These are phyloP conservation scores for Trypanosoma mega DNA, from an alignment of 208 protist species.

Conservation along the genomic window DNA sequence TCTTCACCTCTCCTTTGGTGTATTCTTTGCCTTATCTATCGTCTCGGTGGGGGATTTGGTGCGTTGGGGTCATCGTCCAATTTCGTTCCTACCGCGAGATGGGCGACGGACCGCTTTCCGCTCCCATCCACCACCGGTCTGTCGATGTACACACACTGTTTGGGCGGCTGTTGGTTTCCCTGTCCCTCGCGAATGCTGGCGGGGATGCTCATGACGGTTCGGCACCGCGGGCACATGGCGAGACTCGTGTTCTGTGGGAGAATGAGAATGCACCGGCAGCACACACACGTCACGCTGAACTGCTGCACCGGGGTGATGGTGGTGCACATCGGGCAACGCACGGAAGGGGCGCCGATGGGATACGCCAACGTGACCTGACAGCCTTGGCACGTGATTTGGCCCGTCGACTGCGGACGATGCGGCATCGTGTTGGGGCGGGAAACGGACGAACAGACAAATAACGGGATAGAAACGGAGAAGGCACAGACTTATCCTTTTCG, in stretches of 20 bases:
- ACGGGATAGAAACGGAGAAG: not conserved
- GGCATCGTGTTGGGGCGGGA: not conserved
- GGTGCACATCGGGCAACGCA: conserved; percentile 84
- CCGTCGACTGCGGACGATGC: conserved; percentile 59
- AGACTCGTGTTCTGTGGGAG: conserved; percentile 83
- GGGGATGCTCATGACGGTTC: conserved; percentile 83
- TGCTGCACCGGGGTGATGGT: conserved; percentile 78
- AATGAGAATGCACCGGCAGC: conserved; percentile 80
- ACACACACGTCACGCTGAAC: conserved; percentile 80
- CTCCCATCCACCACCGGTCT: conserved; percentile 48
- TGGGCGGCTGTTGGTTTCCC: conserved; percentile 49
- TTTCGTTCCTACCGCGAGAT: conserved; percentile 70
- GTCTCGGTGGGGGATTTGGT: too few species aligned
- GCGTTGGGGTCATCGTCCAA: conserved; percentile 52
- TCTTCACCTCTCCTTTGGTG: not conserved
- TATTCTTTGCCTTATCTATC: too few species aligned
- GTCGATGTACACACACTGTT: conserved; percentile 85
- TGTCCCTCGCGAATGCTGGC: conserved; percentile 74
- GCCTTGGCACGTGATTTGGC: conserved; percentile 75
- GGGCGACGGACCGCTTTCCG: conserved; percentile 41
- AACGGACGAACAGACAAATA: not conserved
- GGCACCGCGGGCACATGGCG: conserved; percentile 83
- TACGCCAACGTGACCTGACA: conserved; percentile 82
- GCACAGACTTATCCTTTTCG: not conserved
- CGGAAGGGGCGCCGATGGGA: conserved; percentile 78